Percentiles rank a stretch among this genome's conserved stretches.
phyloP scores from a whole-genome alignment of 2,329 filamentous ascomycete genomes.

The Botrytis elliptica region DNA sequence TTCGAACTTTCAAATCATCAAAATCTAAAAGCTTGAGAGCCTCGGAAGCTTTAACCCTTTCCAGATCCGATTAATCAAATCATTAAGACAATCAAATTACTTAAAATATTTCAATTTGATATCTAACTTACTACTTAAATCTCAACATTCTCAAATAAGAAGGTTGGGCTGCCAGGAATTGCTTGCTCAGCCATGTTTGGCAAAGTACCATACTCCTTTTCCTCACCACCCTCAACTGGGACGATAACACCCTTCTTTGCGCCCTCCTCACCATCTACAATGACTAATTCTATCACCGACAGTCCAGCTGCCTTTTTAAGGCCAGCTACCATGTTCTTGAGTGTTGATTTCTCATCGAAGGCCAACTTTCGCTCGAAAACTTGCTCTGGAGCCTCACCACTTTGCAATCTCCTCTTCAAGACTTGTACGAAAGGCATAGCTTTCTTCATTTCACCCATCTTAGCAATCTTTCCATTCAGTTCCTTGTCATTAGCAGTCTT shows the following conservation, averaged over 20 bases:
- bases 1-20: background rate
- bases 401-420: slow-evolving; percentile 78
- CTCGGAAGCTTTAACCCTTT: background rate
- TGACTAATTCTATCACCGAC: slow-evolving; percentile 68
- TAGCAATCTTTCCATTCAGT: slow-evolving; percentile 73
- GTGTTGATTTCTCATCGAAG: slow-evolving; percentile 78
- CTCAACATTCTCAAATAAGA: slow-evolving; percentile 78
- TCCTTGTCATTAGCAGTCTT: slow-evolving; percentile 75
- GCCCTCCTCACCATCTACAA: slow-evolving; percentile 66
- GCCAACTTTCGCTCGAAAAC: slow-evolving; percentile 82
- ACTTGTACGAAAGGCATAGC: slow-evolving; percentile 94
- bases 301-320: slow-evolving; percentile 75
- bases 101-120: background rate
- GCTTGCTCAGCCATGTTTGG: slow-evolving; percentile 67
- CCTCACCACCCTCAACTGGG: slow-evolving; percentile 52
- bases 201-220: slow-evolving; percentile 58
- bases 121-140: background rate
- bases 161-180: slow-evolving; percentile 78
- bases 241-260: slow-evolving; percentile 62
- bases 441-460: slow-evolving; percentile 90
- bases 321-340: slow-evolving; percentile 74
- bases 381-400: slow-evolving; percentile 61
- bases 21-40: background rate
- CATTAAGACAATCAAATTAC: background rate
- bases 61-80: background rate